Percentiles rank a stretch among this genome's conserved stretches.
phyloP scores from a whole-genome alignment of 2,329 filamentous ascomycete species.

The Diaporthe batatas region DNA sequence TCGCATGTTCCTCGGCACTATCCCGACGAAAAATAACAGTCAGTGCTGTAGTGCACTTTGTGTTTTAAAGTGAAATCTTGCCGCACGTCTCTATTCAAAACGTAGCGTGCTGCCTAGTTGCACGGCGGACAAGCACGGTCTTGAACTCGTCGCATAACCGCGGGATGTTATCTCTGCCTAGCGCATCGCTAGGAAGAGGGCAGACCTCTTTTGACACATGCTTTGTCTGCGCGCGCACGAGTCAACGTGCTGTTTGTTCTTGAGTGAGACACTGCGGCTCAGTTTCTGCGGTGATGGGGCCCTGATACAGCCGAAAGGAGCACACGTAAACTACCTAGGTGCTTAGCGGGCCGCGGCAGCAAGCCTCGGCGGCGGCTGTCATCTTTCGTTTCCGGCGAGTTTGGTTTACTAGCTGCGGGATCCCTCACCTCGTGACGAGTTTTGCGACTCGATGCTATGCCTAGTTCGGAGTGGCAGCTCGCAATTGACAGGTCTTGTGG shows the following conservation, averaged over 20 bases:
- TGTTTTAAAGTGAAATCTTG: background rate
- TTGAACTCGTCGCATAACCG: background rate
- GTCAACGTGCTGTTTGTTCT: slow-evolving; percentile 15
- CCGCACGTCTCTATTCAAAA: background rate
- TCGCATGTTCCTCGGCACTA: background rate
- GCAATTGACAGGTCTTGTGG: background rate
- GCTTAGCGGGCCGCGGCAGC: slow-evolving; percentile 11
- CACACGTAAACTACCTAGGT: background rate
- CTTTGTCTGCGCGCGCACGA: background rate
- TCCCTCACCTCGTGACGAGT: slow-evolving; percentile 14
- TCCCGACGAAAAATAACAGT: background rate
- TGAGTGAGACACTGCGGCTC: slow-evolving; percentile 18
- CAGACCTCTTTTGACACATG: background rate
- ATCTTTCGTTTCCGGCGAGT: slow-evolving; percentile 26
- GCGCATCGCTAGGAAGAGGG: slow-evolving; percentile 7
- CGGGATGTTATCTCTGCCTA: slow-evolving; percentile 13
- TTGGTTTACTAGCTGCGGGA: slow-evolving; percentile 11
- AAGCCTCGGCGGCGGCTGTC: slow-evolving; percentile 16
- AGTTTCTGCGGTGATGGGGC: background rate
- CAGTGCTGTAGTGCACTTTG: background rate
- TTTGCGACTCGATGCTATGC: background rate
- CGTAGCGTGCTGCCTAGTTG: background rate
- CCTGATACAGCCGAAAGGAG: slow-evolving; percentile 9
- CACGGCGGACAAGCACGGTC: slow-evolving; percentile 1
- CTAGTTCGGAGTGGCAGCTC: slow-evolving; percentile 15